Conservation (phyloP, 441 rosid genomes). For the Jatropha podagrica region DNA sequence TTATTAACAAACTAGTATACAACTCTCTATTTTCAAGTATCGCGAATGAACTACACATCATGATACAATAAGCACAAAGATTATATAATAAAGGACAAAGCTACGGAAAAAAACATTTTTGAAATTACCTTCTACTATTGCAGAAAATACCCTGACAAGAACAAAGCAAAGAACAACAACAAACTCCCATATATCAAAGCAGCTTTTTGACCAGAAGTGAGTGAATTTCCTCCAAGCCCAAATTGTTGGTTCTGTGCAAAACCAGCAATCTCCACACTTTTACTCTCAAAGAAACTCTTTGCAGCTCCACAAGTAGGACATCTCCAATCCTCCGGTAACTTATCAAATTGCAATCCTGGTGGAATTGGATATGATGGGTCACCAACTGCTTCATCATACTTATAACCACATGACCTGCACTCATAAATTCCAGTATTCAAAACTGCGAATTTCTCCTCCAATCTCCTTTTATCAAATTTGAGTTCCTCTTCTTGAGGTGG, state of each 20-base stretch:
- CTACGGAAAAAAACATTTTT: background rate
- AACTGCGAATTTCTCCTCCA: conserved; percentile 90
- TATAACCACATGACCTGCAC: conserved; percentile 91
- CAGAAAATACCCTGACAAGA: conserved; percentile 78
- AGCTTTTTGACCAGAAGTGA: conserved; percentile 89
- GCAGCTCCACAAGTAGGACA: conserved; percentile 96
- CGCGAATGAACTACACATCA: background rate
- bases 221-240: conserved; percentile 83
- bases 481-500: conserved; percentile 16
- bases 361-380: conserved; percentile 86
- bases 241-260: conserved; percentile 93
- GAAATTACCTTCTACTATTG: conserved; percentile 32
- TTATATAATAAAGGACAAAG: too few relatives aligned
- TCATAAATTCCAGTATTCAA: conserved; percentile 87
- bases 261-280: conserved; percentile 94
- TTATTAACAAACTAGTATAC: background rate
- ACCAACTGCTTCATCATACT: conserved; percentile 82
- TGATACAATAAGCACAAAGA: background rate
- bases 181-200: conserved; percentile 72
- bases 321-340: conserved; percentile 85
- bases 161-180: conserved; percentile 60
- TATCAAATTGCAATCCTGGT: conserved; percentile 73
- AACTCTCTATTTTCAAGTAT: conserved; percentile 15
- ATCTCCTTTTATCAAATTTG: conserved; percentile 45
- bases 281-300: conserved; percentile 73